Evolutionary conservation across 805 yeast genomes (phyloP), one percentile per base, ranked within the genome.

Genomic region (Candida nemodendra): DNA sequence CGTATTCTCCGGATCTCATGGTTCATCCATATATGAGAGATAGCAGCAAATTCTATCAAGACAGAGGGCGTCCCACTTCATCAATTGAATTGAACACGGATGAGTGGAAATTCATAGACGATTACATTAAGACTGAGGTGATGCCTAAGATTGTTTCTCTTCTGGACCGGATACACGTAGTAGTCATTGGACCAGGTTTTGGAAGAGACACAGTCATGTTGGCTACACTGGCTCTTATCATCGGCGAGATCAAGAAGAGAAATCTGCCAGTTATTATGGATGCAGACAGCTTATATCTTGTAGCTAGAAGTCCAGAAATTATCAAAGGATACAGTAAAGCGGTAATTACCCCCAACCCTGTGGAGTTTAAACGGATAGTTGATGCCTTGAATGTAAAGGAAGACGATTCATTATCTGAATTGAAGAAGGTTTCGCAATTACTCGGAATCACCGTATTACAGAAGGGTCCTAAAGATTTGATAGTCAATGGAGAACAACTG

Each of bases 1-100:
- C 81, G 19, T 93, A 93, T 62, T 78, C 95, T 5, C 98, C 99
- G 0, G 89, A 91, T 56, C 65, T 91, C 34, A 93, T 91, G 97
- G 95, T 93, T 1, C 98, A 93, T 65, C 98, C 98, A 0, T 88
- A 87, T 57, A 57, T 90, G 47, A 71, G 65, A 39, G 89, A 79
- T 50, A 54, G 69, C 39, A 41, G 42, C 11, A 62, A 58, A 32
- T 59, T 48, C 27, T 30, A 32, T 28, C 25, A 27, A n/a, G n/a
- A 28, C 19, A 23, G 28, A 13, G 4, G 24, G 4, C 14, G 14
- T 12, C 4, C 9, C 34, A 23, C 14, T 9, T n/a, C 32, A 13
- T 24, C 31, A 11, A 16, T 34, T 8, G 31, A 27, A 9, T 34
- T 38, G 12, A 35, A 25, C n/a, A 11, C 24, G 14, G 27, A 26